These are phyloP conservation scores for Fraxinus americana DNA, from an alignment of 257 asterid genomes.

Conservation along the genomic window DNA sequence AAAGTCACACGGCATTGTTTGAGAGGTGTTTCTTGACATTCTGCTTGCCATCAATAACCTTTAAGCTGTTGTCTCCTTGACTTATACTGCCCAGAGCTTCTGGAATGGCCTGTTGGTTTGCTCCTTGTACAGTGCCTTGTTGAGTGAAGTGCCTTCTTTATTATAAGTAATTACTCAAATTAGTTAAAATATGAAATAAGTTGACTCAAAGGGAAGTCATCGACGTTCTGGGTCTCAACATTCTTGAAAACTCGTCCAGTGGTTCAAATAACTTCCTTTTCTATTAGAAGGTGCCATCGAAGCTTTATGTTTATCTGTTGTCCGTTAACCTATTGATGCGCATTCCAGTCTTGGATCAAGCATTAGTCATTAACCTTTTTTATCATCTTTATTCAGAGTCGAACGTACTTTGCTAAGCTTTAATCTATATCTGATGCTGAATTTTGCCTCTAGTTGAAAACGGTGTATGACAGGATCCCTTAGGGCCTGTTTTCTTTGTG, in stretches of 20 bases:
- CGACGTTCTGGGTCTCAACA: not conserved
- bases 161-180: not conserved
- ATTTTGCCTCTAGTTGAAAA: not conserved
- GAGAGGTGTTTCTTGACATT: not conserved
- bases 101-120: not conserved
- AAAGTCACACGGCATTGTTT: not conserved
- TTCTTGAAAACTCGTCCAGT: not conserved
- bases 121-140: not conserved
- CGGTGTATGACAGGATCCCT: not conserved
- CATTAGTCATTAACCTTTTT: not conserved
- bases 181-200: not conserved
- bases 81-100: not conserved
- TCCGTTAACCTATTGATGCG: not conserved
- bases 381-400: not conserved
- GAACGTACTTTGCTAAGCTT: not conserved
- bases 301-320: not conserved
- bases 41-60: not conserved
- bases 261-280: not conserved
- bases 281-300: not conserved
- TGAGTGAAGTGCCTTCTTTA: not conserved
- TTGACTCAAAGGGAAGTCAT: not conserved
- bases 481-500: too few species aligned
- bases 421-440: not conserved
- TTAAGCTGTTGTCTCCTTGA: not conserved
- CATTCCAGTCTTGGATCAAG: not conserved